Percentiles rank a stretch among this genome's conserved stretches.
Evolutionary conservation across 345 rosid species (phyloP).

Genomic region (Camelina laxa): DNA sequence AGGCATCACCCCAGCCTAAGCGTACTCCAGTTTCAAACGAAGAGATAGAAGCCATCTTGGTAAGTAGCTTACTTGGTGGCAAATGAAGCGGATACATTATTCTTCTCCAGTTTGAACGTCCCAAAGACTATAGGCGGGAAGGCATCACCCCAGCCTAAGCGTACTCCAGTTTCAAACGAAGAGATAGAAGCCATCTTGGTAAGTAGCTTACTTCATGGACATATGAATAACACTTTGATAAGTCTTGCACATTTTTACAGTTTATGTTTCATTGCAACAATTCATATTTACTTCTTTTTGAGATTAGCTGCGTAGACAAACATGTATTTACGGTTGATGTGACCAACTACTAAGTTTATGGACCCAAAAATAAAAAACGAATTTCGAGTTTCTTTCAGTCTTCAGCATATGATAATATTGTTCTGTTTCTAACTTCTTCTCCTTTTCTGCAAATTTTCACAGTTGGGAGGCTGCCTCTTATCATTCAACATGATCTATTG

Average conservation of each 20-base stretch:
- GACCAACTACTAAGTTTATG: too few relatives aligned
- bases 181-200: conserved; percentile 93
- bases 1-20: conserved; percentile 89
- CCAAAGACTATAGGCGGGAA: conserved; percentile 65
- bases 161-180: conserved; percentile 75
- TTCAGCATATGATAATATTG: neutral
- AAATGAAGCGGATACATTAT: conserved; percentile 52
- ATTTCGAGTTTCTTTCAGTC: too few relatives aligned
- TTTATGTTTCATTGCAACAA: neutral
- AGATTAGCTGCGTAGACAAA: too few relatives aligned
- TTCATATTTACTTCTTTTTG: too few relatives aligned
- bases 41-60: conserved; percentile 89
- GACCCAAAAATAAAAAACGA: too few relatives aligned
- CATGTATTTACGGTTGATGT: too few relatives aligned
- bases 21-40: conserved; percentile 77
- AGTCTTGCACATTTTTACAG: neutral
- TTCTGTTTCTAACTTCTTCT: neutral
- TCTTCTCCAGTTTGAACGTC: conserved; percentile 60
- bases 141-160: conserved; percentile 88
- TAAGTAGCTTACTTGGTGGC: conserved; percentile 48
- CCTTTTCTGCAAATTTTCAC: conserved; percentile 22
- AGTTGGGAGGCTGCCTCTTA: conserved; percentile 81
- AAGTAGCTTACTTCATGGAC: conserved; percentile 13
- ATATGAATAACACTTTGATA: neutral
- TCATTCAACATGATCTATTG: conserved; percentile 38